A percentile compares a stretch with the other conserved stretches of the same genome.
Conservation (phyloP, 306 rosid species). For the Fragaria ananassa region DNA sequence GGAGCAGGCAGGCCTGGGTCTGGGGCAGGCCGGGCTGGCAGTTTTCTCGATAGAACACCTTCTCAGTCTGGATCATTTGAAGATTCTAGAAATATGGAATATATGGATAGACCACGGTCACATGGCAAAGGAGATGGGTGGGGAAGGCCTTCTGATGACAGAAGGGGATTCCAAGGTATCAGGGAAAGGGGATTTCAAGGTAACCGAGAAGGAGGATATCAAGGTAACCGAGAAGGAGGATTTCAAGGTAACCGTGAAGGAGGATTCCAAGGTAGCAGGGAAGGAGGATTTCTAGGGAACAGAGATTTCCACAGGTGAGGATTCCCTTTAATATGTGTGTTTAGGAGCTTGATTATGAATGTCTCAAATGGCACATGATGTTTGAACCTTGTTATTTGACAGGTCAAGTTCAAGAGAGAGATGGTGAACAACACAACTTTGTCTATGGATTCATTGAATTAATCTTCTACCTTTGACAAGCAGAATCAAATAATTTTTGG, state of each 20-base stretch:
- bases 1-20: constrained; percentile 87
- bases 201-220: constrained; percentile 50
- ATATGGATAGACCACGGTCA: constrained; percentile 67
- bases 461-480: constrained; percentile 34
- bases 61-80: constrained; percentile 77
- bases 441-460: constrained; percentile 25
- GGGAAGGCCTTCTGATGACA: constrained; percentile 66
- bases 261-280: constrained; percentile 48
- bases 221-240: constrained; percentile 56
- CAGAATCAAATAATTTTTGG: constrained; percentile 46
- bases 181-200: constrained; percentile 50
- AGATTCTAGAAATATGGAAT: constrained; percentile 64
- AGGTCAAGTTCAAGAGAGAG: constrained; percentile 52
- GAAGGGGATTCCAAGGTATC: constrained; percentile 45
- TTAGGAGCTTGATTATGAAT: not conserved
- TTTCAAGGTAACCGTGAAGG: constrained; percentile 50
- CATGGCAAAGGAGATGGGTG: constrained; percentile 78
- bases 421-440: constrained; percentile 39
- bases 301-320: constrained; percentile 72
- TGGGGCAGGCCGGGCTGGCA: constrained; percentile 46
- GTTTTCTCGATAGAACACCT: constrained; percentile 59
- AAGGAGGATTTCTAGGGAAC: constrained; percentile 65
- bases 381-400: constrained; percentile 22
- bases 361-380: constrained; percentile 7
- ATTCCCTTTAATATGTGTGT: not conserved